These are phyloP conservation scores for Thielaviopsis euricoi DNA, from an alignment of 2,329 filamentous ascomycete species.

Conservation along the genomic window DNA sequence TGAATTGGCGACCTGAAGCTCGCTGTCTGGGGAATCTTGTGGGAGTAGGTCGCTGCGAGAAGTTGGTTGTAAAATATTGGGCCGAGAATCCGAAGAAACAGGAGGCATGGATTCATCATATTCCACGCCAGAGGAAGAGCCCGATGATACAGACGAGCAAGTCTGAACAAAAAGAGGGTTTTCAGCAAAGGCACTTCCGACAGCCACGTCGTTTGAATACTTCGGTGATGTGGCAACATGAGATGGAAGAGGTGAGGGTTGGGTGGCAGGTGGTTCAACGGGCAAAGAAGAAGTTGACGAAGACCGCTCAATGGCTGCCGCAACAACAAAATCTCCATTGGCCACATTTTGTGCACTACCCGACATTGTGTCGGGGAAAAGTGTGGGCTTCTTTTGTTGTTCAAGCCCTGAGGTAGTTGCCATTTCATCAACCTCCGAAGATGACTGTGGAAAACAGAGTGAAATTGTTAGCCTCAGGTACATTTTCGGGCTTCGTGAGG, in stretches of 20 bases:
- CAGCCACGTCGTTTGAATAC: neutral
- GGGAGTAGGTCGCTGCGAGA: neutral
- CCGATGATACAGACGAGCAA: neutral
- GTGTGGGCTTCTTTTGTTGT: neutral
- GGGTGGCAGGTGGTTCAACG: neutral
- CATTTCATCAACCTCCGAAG: neutral
- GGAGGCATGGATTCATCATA: neutral
- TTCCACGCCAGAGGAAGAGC: neutral
- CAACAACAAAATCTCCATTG: neutral
- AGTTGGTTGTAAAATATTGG: neutral
- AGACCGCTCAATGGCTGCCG: neutral
- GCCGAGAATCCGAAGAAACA: neutral
- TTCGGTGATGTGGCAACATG: neutral
- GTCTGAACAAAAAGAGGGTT: neutral
- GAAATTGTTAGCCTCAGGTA: neutral
- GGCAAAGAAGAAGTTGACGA: neutral
- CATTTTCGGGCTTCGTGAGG: neutral
- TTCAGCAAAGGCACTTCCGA: neutral
- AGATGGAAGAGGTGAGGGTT: neutral
- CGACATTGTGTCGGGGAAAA: neutral
- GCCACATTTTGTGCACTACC: neutral
- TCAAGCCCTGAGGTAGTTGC: neutral
- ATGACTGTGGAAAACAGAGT: neutral
- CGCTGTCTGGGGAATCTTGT: neutral
- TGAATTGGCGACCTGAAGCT: neutral